Base-by-base conservation (phyloP, 2,329 filamentous ascomycete species). In the Acrocalymma vagum region DNA sequence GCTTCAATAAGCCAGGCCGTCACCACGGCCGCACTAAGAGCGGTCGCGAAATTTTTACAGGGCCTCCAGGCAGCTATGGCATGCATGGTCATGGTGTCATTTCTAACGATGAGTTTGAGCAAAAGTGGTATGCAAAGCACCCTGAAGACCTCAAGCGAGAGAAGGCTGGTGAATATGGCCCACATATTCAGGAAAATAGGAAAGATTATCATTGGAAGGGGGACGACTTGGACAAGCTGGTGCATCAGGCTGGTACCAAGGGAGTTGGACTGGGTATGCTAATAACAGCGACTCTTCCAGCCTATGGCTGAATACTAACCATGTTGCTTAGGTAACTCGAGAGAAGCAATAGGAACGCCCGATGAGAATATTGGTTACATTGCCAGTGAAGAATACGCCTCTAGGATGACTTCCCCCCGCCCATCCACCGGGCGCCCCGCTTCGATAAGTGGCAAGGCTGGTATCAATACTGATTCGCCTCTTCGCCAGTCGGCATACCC, bases 81-180 rank as follows among this genome's bases (percentile, higher is more conserved):
- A 82, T 96, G 39, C 92, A 95, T 60, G 90, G 92, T 29, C 93
- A 96, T 62, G 91, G 90, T 37, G 78, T 88, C 17, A 79, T 82
- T 13, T 78, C 86, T 3, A 82, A 84, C 41, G 89, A 95, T 72
- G 90, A 87, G 64, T 88, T 97, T 26, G 90, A 96, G 60, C 89
- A 88, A 73, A 88, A 88, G 17, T 96, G 95, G 81, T 95, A 94
- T 63, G 84, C 90, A 60, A 96, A 94, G 72, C 91, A 96, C 62
- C 93, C 93, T 0, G 89, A 96, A 29, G 81, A 82, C 53, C 77
- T 87, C 20, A 78, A 82, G 39, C 84, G 87, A 65, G 90, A 93
- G 70, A 89, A 92, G 63, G 81, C 84, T 52, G 83, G 80, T 27
- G 78, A 81, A 51, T 86, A 87, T 60, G 79, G 77, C 36, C 77